Conservation (phyloP, 495 filamentous ascomycete genomes). For the Alectoria sarmentosa region DNA sequence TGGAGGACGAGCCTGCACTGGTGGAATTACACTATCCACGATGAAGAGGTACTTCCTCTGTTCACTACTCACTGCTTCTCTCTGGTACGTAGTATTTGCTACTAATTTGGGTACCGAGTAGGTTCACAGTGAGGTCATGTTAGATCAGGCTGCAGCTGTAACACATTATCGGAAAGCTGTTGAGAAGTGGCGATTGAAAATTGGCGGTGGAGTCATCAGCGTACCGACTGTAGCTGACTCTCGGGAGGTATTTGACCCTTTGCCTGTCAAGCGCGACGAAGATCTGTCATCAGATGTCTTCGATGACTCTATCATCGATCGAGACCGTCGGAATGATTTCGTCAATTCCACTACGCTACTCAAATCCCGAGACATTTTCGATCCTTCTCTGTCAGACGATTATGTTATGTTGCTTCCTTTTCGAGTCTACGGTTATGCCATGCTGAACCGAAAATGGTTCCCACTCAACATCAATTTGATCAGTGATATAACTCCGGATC, state of each 20-base stretch:
- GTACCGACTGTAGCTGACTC: neutral
- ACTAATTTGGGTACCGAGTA: neutral
- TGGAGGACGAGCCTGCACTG: neutral
- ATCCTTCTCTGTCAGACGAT: neutral
- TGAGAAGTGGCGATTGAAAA: neutral
- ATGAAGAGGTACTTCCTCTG: neutral
- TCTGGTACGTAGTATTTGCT: neutral
- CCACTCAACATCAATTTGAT: neutral
- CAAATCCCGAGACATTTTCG: neutral
- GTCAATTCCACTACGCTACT: neutral
- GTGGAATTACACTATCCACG: neutral
- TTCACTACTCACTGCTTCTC: neutral
- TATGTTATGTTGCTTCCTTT: constrained; percentile 1
- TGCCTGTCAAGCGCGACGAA: neutral
- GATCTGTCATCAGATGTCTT: neutral
- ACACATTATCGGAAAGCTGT: neutral
- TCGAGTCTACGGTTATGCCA: constrained; percentile 7
- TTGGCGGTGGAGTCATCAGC: neutral
- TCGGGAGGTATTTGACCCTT: neutral
- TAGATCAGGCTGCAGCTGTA: constrained; percentile 3
- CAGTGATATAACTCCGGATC: neutral
- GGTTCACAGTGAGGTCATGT: constrained; percentile 4
- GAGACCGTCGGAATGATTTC: neutral
- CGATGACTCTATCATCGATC: constrained; percentile 2
- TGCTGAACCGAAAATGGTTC: neutral